These are phyloP conservation scores for Chernovozyma sophiae-reginae DNA, from an alignment of 1,139 yeast species.

Conservation along the genomic window DNA sequence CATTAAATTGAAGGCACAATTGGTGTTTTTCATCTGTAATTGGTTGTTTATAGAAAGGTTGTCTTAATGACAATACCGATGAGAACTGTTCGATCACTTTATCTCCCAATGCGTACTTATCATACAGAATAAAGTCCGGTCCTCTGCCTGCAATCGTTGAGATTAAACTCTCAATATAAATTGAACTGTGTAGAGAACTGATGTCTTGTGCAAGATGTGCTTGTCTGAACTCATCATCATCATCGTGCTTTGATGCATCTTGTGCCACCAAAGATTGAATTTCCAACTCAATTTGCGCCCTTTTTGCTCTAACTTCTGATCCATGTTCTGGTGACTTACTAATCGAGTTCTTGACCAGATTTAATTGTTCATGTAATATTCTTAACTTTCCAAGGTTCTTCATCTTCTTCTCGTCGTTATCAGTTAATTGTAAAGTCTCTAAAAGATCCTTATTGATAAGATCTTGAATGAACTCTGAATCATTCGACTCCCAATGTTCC, in stretches of 20 bases:
- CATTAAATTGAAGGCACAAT: constrained; percentile 65
- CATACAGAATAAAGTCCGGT: constrained; percentile 39
- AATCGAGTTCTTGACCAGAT: constrained; percentile 26
- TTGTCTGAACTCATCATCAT: background rate
- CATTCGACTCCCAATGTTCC: constrained; percentile 20
- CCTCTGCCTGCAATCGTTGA: constrained; percentile 51
- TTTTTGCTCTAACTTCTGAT: constrained; percentile 8
- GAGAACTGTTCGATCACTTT: constrained; percentile 41
- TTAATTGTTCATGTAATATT: constrained; percentile 18
- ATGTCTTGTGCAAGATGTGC: background rate
- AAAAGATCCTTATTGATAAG: constrained; percentile 16
- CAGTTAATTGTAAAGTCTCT: constrained; percentile 14
- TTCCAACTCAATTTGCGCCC: constrained; percentile 10
- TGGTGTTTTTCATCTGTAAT: constrained; percentile 13
- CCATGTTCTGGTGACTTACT: constrained; percentile 19
- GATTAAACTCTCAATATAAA: constrained; percentile 24
- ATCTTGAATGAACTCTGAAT: constrained; percentile 10
- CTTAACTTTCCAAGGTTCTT: constrained; percentile 22
- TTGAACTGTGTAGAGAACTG: too few species aligned
- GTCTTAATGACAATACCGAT: constrained; percentile 73
- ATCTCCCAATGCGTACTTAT: constrained; percentile 12
- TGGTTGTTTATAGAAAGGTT: constrained; percentile 78
- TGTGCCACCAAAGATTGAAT: constrained; percentile 9
- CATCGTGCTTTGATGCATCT: constrained; percentile 6
- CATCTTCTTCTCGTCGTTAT: constrained; percentile 23